phyloP scores from a whole-genome alignment of 345 rosid species.

The Tarenaya hassleriana region DNA sequence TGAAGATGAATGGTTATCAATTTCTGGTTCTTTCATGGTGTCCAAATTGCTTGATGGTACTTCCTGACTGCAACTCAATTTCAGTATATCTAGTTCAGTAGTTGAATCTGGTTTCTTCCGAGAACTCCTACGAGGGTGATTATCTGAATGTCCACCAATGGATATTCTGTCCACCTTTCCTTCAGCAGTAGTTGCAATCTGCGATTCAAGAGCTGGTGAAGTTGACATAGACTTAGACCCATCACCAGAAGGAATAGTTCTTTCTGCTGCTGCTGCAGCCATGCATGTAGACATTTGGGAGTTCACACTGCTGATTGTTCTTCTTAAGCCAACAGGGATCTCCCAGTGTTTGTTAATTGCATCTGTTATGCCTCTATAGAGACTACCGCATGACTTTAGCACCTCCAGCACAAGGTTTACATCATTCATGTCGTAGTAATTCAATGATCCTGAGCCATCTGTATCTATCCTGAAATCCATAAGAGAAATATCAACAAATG shows the following conservation, averaged over 20 bases:
- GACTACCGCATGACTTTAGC: conserved; percentile 49
- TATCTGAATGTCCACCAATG: conserved; percentile 36
- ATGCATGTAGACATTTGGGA: conserved; percentile 30
- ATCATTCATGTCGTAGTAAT: conserved; percentile 60
- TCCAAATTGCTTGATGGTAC: conserved; percentile 35
- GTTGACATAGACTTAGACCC: conserved; percentile 19
- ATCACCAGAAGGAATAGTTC: conserved; percentile 28
- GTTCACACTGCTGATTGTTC: conserved; percentile 33
- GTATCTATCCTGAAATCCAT: conserved; percentile 69
- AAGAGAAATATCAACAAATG: conserved; percentile 21
- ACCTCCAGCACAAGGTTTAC: conserved; percentile 50
- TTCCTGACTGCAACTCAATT: conserved; percentile 38
- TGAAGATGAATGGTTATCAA: conserved; percentile 27
- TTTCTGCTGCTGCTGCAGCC: conserved; percentile 28
- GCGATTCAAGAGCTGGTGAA: conserved; percentile 18
- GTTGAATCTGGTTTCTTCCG: conserved; percentile 32
- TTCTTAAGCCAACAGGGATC: conserved; percentile 33
- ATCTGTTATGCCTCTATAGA: conserved; percentile 44
- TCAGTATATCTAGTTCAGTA: conserved; percentile 31
- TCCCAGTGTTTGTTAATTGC: conserved; percentile 65
- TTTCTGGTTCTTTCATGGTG: conserved; percentile 28
- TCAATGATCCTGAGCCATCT: conserved; percentile 38
- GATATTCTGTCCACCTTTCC: conserved; percentile 33
- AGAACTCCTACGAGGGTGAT: conserved; percentile 23
- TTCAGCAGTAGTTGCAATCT: conserved; percentile 27